These are phyloP conservation scores for Lagenidium sp. DNA, from an alignment of 352 stramenopile genomes.

Conservation along the genomic window DNA sequence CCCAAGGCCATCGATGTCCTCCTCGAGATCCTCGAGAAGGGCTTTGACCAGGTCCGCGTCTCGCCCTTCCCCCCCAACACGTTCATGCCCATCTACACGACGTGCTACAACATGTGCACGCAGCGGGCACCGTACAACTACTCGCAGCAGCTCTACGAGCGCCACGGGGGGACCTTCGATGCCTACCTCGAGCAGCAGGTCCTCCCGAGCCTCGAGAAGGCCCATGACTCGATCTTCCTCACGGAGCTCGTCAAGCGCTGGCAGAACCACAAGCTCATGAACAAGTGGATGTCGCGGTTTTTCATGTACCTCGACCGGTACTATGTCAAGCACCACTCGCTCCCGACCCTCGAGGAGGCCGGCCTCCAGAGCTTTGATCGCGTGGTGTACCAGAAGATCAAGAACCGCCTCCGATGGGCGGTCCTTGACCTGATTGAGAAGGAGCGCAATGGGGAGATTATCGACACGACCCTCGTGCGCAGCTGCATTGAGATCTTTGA, in stretches of 20 bases:
- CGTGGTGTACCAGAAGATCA: constrained; percentile 81
- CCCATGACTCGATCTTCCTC: constrained; percentile 94
- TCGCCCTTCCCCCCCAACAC: constrained; percentile 76
- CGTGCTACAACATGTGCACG: constrained; percentile 99
- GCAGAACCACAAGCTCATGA: constrained; percentile 99
- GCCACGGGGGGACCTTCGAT: constrained; percentile 90
- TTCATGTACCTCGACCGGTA: constrained; percentile 99
- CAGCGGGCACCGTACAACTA: constrained; percentile 99
- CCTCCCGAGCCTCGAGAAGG: constrained; percentile 78
- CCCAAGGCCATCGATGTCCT: constrained; percentile 85
- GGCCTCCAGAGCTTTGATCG: constrained; percentile 77
- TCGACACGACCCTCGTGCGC: constrained; percentile 96
- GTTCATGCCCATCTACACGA: constrained; percentile 89
- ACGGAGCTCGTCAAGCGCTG: constrained; percentile 95
- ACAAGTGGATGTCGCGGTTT: constrained; percentile 99
- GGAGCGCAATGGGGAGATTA: constrained; percentile 96
- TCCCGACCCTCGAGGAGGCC: constrained; percentile 93
- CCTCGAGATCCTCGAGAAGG: constrained; percentile 78
- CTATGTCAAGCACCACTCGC: constrained; percentile 96
- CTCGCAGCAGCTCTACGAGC: constrained; percentile 97
- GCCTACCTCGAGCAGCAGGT: constrained; percentile 88
- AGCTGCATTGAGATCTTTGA: constrained; percentile 98
- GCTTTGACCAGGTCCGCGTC: constrained; percentile 73
- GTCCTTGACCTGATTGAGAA: constrained; percentile 97
- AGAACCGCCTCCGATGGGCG: constrained; percentile 67